Base-by-base conservation (phyloP, 1,284 basidiomycete species). In the Tilletia setariae region DNA sequence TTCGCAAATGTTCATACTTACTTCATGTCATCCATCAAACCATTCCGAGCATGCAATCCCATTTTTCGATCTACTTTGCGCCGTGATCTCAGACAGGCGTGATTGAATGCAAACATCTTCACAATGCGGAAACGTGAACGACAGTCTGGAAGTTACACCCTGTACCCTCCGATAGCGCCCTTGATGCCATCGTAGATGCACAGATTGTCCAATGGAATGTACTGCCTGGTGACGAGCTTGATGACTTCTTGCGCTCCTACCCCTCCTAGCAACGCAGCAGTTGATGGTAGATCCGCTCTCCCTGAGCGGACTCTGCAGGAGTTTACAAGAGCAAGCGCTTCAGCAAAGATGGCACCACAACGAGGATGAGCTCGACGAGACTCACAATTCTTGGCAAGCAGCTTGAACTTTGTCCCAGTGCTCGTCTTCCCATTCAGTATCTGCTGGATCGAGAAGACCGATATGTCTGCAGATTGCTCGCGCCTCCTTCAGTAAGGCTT, bases 151-250 rank as follows among this genome's bases (percentile, higher is more conserved):
- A 21, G 40, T 67, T 70, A 80, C 19, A 81, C 59, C n/a, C 67
- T 70, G 44, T 80, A 79, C 0, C 72, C 74, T 30, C 77, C 75
- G 35, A 82, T 71, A 1, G 78, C 75, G 67, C 79, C 74, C 46
- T 90, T 89, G 64, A 98, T 88, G 70, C 97, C 87, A 84, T 98
- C 94, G 66, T 95, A 86, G 30, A 93, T 86, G 74, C 91, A 92
- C 71, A 90, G 90, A 23, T 93, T 92, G 76, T 91, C 89, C 68
- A 96, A 87, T 1, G 95, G 95, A 23, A 93, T 87, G 83, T 99
- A 99, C 84, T 98, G 96, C 79, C 89, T 90, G 70, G 95, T 98
- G 76, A 97, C 90, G 83, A 98, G 87, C 86, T 99, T 98, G 87
- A 98, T 98, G 7, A 90, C 89, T 83, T 98, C 96, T 78, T 98